Percentiles rank a stretch among this genome's conserved stretches.
phyloP scores from a whole-genome alignment of 305 asterid genomes.

The Salvia sclarea region DNA sequence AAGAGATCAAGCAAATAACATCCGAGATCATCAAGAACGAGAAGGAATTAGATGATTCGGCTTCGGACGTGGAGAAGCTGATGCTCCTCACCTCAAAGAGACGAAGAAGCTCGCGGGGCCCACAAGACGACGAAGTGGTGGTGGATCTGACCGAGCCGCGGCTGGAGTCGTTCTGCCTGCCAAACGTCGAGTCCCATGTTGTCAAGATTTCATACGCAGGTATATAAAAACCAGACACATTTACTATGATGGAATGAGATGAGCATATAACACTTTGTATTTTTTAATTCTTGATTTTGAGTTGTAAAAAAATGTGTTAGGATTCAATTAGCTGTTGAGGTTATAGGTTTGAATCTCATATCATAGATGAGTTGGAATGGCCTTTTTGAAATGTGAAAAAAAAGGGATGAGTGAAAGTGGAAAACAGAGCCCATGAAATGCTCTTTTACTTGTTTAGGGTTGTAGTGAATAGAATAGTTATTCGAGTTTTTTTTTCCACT shows the following conservation, averaged over 20 bases:
- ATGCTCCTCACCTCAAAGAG: constrained; percentile 41
- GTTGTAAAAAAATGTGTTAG: constrained; percentile 27
- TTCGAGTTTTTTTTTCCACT: background rate
- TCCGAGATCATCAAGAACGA: constrained; percentile 38
- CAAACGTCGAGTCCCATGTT: constrained; percentile 40
- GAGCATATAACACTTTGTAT: background rate
- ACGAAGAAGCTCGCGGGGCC: constrained; percentile 36
- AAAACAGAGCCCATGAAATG: background rate
- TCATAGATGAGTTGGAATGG: background rate
- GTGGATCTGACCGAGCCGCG: constrained; percentile 88
- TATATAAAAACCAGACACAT: background rate
- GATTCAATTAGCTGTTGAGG: background rate
- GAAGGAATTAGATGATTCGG: constrained; percentile 36
- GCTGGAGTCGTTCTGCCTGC: constrained; percentile 66
- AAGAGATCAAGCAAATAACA: constrained; percentile 69
- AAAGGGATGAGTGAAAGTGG: background rate
- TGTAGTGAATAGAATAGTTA: background rate
- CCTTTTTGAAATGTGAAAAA: no score
- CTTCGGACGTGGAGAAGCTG: constrained; percentile 46
- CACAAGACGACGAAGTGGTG: constrained; percentile 49
- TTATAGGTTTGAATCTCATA: background rate
- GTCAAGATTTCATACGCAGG: constrained; percentile 32
- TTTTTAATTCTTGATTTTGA: background rate
- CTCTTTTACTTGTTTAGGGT: background rate
- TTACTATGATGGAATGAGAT: background rate